Base-by-base conservation (phyloP, 176 grass and related monocot species). In the Elaeis guineensis region DNA sequence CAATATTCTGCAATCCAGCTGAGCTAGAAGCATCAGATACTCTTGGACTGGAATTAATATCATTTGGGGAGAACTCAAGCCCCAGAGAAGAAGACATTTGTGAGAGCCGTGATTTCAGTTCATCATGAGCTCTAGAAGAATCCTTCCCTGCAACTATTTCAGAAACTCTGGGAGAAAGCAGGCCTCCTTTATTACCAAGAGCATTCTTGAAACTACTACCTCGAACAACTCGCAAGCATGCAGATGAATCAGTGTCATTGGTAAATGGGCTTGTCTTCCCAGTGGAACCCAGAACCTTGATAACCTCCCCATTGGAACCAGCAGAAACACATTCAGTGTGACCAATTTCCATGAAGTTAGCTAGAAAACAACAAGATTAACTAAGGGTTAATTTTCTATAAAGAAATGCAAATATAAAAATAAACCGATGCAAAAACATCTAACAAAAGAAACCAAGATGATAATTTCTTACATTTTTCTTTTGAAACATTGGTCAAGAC, bases 71-170 rank as follows among this genome's bases (percentile, higher is more conserved):
- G 14, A 14, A 50, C 23, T 89, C 85, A 69, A 71, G 18, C 4
- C 64, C 23, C 20, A 56, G 72, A 8, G 57, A 65, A 32, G 80
- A 59, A 17, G 80, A 89, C 71, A 85, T 32, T 65, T 87, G 81
- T 21, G 92, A 88, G 15, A 97, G 48, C 23, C 90, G 63, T 66
- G 75, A 22, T 52, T 83, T 85, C 21, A 97, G 58, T 57, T 97
- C 81, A 28, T 97, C 78, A 58, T 83, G 82, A 15, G 66, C 77
- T 49, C 68, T 60, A 12, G 75, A 80, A 50, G 75, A 82, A 32
- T 80, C 70, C 54, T 81, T 87, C 25, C 49, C 56, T 51, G 72
- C 26, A 18, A 81, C 55, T 64, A 60, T 62, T 32, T 88, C 63
- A 17, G 79, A 62, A 25, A 72, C 51, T 5, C 21, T 53, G 12